Evolutionary conservation across 164 flowering plant genomes (phyloP).

Genomic region (Tetracentron sinense): DNA sequence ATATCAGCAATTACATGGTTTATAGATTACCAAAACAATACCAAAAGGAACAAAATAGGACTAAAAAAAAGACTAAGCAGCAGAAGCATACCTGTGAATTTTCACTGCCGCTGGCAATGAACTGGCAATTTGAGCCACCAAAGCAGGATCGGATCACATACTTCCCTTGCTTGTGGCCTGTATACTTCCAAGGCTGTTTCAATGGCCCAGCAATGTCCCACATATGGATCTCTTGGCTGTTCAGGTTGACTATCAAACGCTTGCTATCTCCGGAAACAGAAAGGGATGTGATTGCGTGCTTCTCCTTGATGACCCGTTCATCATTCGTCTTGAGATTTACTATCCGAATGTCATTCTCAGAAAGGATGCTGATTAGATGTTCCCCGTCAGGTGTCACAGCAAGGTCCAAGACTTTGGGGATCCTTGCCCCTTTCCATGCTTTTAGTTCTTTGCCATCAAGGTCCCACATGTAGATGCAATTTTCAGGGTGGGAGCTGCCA

Average conservation of each 20-base stretch:
- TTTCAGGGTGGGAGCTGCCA: conserved; percentile 77
- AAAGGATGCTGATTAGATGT: conserved; percentile 54
- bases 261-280: conserved; percentile 68
- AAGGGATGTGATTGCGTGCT: conserved; percentile 70
- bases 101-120: conserved; percentile 95
- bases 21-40: neutral
- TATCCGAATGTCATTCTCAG: conserved; percentile 68
- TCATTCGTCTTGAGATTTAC: conserved; percentile 51
- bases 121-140: conserved; percentile 64
- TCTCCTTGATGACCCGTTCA: conserved; percentile 60
- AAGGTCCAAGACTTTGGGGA: conserved; percentile 79
- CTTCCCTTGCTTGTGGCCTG: conserved; percentile 71
- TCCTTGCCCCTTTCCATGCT: conserved; percentile 72
- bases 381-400: conserved; percentile 82
- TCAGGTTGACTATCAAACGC: conserved; percentile 68
- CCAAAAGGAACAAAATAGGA: too few species aligned
- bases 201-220: conserved; percentile 69
- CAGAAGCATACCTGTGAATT: conserved; percentile 66
- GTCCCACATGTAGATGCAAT: conserved; percentile 85
- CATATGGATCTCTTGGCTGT: conserved; percentile 85
- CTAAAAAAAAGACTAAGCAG: neutral
- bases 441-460: conserved; percentile 70
- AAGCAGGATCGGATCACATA: conserved; percentile 91
- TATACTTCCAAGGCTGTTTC: conserved; percentile 46
- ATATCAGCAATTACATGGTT: too few species aligned